Evolutionary conservation across 2,329 filamentous ascomycete species (phyloP).

Genomic region (Canariomyces notabilis): DNA sequence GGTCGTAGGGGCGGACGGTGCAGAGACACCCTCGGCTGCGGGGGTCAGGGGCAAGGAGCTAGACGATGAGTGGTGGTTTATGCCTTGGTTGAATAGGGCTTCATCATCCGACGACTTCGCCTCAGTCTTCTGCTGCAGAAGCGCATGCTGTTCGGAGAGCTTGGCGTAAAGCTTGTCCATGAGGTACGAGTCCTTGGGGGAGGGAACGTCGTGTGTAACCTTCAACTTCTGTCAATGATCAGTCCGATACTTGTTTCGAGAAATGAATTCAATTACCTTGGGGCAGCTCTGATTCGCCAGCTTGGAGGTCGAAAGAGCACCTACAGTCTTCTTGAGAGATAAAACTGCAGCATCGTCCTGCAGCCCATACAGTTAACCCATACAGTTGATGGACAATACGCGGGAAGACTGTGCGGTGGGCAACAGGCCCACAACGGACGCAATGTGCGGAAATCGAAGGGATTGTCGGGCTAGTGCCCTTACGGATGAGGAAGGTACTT

Average conservation of each 20-base stretch:
- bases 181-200: conserved; percentile 40
- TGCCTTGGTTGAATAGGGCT: conserved; percentile 29
- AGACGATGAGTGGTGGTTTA: conserved; percentile 49
- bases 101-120: conserved; percentile 40
- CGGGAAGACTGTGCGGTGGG: too few species aligned
- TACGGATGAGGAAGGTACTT: not conserved
- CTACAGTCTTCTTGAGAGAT: conserved; percentile 40
- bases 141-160: conserved; percentile 64
- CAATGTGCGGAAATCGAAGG: not conserved
- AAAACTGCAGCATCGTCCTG: conserved; percentile 15
- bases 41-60: conserved; percentile 60
- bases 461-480: not conserved
- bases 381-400: too few species aligned
- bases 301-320: conserved; percentile 48
- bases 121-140: conserved; percentile 55
- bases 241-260: conserved; percentile 12
- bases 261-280: conserved; percentile 40
- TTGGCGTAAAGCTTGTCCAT: conserved; percentile 72
- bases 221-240: conserved; percentile 43
- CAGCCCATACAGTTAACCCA: not conserved
- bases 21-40: conserved; percentile 48
- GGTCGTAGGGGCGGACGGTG: conserved; percentile 44
- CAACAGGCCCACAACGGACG: too few species aligned
- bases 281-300: conserved; percentile 49
- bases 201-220: conserved; percentile 39